A percentile compares a stretch with the other conserved stretches of the same genome.
Evolutionary conservation across 331 rosid genomes (phyloP).

Genomic region (Acacia concinna): DNA sequence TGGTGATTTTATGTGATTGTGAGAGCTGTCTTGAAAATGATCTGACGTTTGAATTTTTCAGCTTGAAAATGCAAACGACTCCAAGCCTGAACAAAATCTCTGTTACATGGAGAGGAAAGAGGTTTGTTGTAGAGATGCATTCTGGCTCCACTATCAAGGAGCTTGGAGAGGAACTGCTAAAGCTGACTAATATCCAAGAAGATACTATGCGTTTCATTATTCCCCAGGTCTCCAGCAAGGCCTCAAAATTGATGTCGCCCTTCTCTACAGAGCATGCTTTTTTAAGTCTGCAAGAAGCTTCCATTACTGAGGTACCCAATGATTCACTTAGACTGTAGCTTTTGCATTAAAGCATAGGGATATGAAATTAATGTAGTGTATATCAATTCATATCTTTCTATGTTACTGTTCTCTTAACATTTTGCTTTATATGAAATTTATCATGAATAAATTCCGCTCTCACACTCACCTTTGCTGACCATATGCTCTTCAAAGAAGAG

Average conservation of each 20-base stretch:
- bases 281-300: slow-evolving; percentile 64
- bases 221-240: slow-evolving; percentile 51
- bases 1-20: neutral
- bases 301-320: slow-evolving; percentile 58
- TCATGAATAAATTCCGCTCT: neutral
- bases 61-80: slow-evolving; percentile 59
- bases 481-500: neutral
- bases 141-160: slow-evolving; percentile 61
- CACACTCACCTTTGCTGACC: neutral
- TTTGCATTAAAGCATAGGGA: slow-evolving; percentile 2
- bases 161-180: slow-evolving; percentile 70
- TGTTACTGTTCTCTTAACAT: slow-evolving; percentile 1
- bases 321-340: slow-evolving; percentile 10
- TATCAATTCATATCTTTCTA: neutral
- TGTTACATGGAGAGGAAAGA: slow-evolving; percentile 80
- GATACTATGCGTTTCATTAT: slow-evolving; percentile 87
- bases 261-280: slow-evolving; percentile 69
- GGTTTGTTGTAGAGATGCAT: slow-evolving; percentile 56
- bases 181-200: slow-evolving; percentile 59
- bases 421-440: slow-evolving; percentile 12
- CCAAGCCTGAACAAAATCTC: slow-evolving; percentile 39
- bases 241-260: slow-evolving; percentile 70
- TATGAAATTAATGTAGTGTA: slow-evolving; percentile 8
- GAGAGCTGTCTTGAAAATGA: slow-evolving; percentile 1
- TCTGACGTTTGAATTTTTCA: slow-evolving; percentile 38